Conservation (phyloP, 495 filamentous ascomycete species). For the Usnea hakonensis region DNA sequence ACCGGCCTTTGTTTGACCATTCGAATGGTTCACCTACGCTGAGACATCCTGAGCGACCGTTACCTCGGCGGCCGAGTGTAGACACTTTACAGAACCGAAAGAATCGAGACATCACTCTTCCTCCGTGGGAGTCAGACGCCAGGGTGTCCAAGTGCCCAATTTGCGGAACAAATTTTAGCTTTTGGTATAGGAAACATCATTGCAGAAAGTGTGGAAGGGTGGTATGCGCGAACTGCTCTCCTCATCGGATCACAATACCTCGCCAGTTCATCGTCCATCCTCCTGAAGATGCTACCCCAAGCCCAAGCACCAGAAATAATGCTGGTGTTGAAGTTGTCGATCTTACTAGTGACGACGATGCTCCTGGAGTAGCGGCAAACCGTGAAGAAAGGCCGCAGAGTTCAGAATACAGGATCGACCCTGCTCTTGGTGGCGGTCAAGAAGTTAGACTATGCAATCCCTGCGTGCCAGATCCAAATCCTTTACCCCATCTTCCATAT, state of each 20-base stretch:
- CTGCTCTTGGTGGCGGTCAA: conserved; percentile 66
- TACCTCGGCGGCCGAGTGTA: conserved; percentile 18
- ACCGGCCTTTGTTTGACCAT: neutral
- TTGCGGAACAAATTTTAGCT: conserved; percentile 66
- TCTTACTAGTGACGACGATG: conserved; percentile 36
- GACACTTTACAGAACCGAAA: conserved; percentile 10
- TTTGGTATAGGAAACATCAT: conserved; percentile 87
- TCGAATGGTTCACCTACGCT: conserved; percentile 9
- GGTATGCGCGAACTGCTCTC: conserved; percentile 85
- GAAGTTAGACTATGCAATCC: conserved; percentile 90
- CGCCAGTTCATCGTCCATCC: conserved; percentile 87
- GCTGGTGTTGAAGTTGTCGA: conserved; percentile 29
- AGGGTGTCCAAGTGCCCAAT: conserved; percentile 77
- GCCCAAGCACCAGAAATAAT: conserved; percentile 5
- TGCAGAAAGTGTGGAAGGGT: conserved; percentile 96
- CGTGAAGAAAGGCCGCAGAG: conserved; percentile 19
- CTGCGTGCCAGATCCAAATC: conserved; percentile 88
- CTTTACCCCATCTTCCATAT: conserved; percentile 45
- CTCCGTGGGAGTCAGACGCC: conserved; percentile 79
- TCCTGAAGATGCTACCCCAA: conserved; percentile 38
- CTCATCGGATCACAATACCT: conserved; percentile 91
- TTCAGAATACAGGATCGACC: conserved; percentile 35
- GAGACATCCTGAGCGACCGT: conserved; percentile 13
- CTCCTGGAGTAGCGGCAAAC: conserved; percentile 11
- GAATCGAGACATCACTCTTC: conserved; percentile 40